These are phyloP conservation scores for Pinus tabuliformis DNA, from an alignment of 75 land plant genomes.

Conservation along the genomic window DNA sequence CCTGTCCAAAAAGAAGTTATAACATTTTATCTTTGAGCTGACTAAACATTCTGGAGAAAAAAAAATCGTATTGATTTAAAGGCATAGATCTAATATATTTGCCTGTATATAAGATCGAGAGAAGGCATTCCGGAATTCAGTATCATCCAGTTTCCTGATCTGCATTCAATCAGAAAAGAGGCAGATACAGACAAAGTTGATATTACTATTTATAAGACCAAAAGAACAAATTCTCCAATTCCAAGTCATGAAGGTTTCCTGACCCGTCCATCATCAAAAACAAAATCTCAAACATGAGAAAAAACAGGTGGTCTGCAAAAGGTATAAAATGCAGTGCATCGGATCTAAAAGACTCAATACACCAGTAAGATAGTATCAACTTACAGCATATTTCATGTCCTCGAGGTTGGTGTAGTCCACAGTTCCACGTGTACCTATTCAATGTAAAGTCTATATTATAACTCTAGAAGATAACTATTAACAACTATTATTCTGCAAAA, in stretches of 20 bases:
- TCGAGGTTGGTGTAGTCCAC: conserved; percentile 94
- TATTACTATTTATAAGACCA: neutral
- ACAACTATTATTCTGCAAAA: neutral
- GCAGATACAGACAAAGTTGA: neutral
- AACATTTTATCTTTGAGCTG: conserved; percentile 25
- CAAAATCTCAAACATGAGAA: neutral
- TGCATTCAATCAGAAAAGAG: conserved; percentile 18
- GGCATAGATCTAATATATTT: conserved; percentile 17
- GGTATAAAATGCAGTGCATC: neutral
- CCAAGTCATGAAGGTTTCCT: neutral
- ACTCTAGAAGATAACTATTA: neutral
- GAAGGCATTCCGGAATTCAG: conserved; percentile 83
- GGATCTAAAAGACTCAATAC: neutral
- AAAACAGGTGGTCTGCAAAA: neutral
- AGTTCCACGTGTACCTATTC: conserved; percentile 76
- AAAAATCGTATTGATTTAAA: neutral
- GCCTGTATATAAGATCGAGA: conserved; percentile 73
- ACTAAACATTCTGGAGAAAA: neutral
- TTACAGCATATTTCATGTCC: conserved; percentile 97
- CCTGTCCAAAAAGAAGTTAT: conserved; percentile 13
- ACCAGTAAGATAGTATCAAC: conserved; percentile 8
- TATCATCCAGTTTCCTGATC: conserved; percentile 88
- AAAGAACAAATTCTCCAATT: no score
- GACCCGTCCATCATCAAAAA: neutral
- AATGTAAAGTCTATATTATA: neutral